A percentile compares a stretch with the other conserved stretches of the same genome.
Conservation (phyloP, 1,139 yeast species). For the Geotrichum restrictum region DNA sequence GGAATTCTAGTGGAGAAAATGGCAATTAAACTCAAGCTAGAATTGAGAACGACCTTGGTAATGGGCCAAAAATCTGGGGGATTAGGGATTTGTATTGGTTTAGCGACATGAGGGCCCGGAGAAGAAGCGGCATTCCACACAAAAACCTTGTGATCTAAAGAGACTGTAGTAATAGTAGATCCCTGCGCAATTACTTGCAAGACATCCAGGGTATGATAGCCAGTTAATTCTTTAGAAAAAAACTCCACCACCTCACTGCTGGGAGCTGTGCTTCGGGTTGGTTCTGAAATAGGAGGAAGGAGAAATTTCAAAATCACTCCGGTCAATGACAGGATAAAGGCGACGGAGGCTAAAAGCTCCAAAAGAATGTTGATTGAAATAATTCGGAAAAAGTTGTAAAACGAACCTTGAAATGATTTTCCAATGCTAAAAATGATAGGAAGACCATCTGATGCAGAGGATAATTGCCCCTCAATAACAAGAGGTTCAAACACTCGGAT, state of each 20-base stretch:
- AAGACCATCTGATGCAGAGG: background rate
- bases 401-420: constrained; percentile 15
- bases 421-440: constrained; percentile 14
- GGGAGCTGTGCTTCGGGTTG: constrained; percentile 16
- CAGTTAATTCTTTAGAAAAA: constrained; percentile 51
- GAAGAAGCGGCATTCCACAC: constrained; percentile 67
- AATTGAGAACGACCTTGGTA: constrained; percentile 55
- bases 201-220: constrained; percentile 61
- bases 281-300: constrained; percentile 27
- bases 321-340: constrained; percentile 43
- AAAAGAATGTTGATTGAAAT: constrained; percentile 34
- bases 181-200: constrained; percentile 52
- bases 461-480: constrained; percentile 14
- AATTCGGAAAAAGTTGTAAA: constrained; percentile 17
- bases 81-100: constrained; percentile 45
- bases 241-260: constrained; percentile 30
- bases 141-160: constrained; percentile 64
- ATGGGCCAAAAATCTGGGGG: constrained; percentile 63
- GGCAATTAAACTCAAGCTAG: constrained; percentile 57
- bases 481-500: constrained; percentile 20
- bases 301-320: constrained; percentile 39
- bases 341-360: constrained; percentile 45
- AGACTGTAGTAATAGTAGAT: constrained; percentile 60
- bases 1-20: constrained; percentile 44
- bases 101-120: constrained; percentile 10